Evolutionary conservation across 2,329 filamentous ascomycete species (phyloP).

Genomic region (Colletotrichum sp.): DNA sequence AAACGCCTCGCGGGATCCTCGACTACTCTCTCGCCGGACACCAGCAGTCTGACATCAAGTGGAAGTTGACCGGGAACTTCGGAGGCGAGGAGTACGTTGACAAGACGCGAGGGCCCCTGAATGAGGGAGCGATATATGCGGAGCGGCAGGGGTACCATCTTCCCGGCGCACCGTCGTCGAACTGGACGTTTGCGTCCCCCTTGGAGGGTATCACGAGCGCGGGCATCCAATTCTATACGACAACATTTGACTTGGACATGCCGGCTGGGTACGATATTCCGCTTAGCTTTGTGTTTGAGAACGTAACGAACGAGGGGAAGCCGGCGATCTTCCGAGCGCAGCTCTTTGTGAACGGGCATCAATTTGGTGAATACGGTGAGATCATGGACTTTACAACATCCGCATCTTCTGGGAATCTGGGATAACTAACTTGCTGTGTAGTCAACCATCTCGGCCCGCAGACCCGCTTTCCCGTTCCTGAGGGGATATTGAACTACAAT

Average conservation of each 20-base stretch:
- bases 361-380: slow-evolving; percentile 52
- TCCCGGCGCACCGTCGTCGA: background rate
- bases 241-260: slow-evolving; percentile 60
- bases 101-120: slow-evolving; percentile 60
- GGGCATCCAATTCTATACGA: slow-evolving; percentile 61
- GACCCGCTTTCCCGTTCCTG: slow-evolving; percentile 68
- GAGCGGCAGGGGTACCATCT: slow-evolving; percentile 61
- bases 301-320: slow-evolving; percentile 31
- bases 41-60: slow-evolving; percentile 51
- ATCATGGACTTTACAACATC: background rate
- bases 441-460: slow-evolving; percentile 73
- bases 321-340: slow-evolving; percentile 55
- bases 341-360: slow-evolving; percentile 74
- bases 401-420: background rate
- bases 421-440: background rate
- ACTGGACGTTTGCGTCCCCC: slow-evolving; percentile 49
- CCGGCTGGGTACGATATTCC: slow-evolving; percentile 62
- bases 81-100: slow-evolving; percentile 63
- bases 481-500: slow-evolving; percentile 71
- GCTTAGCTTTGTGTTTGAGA: slow-evolving; percentile 57
- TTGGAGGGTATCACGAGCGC: slow-evolving; percentile 44
- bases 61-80: slow-evolving; percentile 69
- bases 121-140: slow-evolving; percentile 62
- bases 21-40: slow-evolving; percentile 57
- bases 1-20: slow-evolving; percentile 62